These are phyloP conservation scores for Thielaviopsis punctulata DNA, from an alignment of 2,329 filamentous ascomycete genomes.

Conservation along the genomic window DNA sequence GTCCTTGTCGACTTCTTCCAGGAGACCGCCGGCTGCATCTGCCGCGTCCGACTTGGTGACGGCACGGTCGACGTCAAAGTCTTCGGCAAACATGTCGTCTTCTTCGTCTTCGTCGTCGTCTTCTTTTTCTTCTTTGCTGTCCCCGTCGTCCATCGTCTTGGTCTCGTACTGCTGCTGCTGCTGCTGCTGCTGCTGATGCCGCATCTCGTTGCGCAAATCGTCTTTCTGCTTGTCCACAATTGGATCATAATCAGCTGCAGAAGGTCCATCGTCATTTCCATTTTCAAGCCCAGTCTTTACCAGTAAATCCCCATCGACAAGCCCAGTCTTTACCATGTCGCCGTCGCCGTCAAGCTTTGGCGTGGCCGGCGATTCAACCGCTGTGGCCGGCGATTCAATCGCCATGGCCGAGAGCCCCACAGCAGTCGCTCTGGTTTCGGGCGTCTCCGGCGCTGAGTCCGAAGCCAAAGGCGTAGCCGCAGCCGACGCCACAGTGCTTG, in stretches of 20 bases:
- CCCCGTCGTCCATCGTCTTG: slow-evolving; percentile 35
- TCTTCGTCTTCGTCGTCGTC: slow-evolving; percentile 55
- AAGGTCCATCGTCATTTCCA: slow-evolving; percentile 52
- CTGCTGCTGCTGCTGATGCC: slow-evolving; percentile 21
- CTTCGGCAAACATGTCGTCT: slow-evolving; percentile 81
- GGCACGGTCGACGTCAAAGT: slow-evolving; percentile 48
- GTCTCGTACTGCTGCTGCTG: slow-evolving; percentile 13
- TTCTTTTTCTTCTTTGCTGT: too few relatives aligned
- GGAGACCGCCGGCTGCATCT: slow-evolving; percentile 46
- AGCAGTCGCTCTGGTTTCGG: too few relatives aligned
- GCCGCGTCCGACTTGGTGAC: slow-evolving; percentile 29
- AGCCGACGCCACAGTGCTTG: slow-evolving; percentile 54
- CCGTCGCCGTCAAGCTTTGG: slow-evolving; percentile 8
- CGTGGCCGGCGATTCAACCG: slow-evolving; percentile 17
- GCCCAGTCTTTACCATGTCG: slow-evolving; percentile 6
- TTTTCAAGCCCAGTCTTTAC: neutral
- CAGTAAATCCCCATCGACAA: too few relatives aligned
- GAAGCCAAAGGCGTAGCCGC: too few relatives aligned
- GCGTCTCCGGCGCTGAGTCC: slow-evolving; percentile 26
- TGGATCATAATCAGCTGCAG: slow-evolving; percentile 86
- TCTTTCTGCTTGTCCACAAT: slow-evolving; percentile 80
- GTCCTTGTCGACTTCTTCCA: slow-evolving; percentile 87
- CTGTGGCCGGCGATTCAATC: slow-evolving; percentile 28
- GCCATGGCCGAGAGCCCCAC: slow-evolving; percentile 20
- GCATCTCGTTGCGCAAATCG: slow-evolving; percentile 48